Evolutionary conservation across 2,329 filamentous ascomycete species (phyloP).

Genomic region (Epichloe aotearoae): DNA sequence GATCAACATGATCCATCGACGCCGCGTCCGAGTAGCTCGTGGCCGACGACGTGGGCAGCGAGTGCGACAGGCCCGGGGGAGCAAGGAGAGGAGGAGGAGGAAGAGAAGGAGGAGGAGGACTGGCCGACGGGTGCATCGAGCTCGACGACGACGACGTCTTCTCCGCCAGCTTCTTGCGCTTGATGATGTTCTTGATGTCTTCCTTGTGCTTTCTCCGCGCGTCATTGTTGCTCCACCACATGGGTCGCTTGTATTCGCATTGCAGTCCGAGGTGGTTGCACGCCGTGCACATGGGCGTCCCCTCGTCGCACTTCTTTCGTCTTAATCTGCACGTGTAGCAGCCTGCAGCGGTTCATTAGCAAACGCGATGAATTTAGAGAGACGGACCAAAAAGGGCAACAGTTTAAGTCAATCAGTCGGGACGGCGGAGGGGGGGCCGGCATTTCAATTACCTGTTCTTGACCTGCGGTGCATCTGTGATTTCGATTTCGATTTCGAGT

Average conservation of each 20-base stretch:
- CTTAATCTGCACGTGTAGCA: conserved; percentile 57
- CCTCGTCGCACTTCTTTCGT: conserved; percentile 58
- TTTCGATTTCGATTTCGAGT: conserved; percentile 56
- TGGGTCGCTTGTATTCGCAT: conserved; percentile 92
- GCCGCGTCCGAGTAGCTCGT: conserved; percentile 66
- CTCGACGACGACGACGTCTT: conserved; percentile 56
- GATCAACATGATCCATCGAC: conserved; percentile 24
- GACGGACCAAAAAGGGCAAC: conserved; percentile 3
- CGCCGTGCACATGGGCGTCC: conserved; percentile 46
- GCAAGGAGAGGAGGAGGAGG: conserved; percentile 39
- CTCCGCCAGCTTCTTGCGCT: conserved; percentile 87
- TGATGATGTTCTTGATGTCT: conserved; percentile 92
- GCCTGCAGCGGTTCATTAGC: conserved; percentile 25
- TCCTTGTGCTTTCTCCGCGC: conserved; percentile 80
- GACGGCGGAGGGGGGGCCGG: too few relatives aligned
- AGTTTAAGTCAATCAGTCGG: not conserved
- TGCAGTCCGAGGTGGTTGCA: conserved; percentile 64
- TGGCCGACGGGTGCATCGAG: conserved; percentile 40
- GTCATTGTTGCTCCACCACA: conserved; percentile 96
- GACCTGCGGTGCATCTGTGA: conserved; percentile 87
- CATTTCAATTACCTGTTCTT: conserved; percentile 56
- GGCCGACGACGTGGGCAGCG: conserved; percentile 66
- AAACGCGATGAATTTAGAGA: not conserved
- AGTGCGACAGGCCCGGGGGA: conserved; percentile 57
- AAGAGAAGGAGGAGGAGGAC: conserved; percentile 34